A percentile compares a stretch with the other conserved stretches of the same genome.
These are phyloP conservation scores for Syzygium aqueum DNA, from an alignment of 345 rosid genomes.

Conservation along the genomic window DNA sequence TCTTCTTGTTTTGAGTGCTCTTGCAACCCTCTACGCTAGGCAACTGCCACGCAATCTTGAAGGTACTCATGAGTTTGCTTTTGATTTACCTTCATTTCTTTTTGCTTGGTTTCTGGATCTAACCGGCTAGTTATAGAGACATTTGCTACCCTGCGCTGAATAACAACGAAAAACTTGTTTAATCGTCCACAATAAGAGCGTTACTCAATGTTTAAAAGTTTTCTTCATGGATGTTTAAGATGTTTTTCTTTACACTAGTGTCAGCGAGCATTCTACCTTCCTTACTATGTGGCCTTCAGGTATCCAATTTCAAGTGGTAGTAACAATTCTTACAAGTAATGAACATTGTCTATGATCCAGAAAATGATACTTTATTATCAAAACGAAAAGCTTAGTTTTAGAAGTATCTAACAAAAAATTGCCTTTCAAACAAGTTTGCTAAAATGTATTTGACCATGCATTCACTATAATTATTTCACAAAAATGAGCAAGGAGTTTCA, in stretches of 20 bases:
- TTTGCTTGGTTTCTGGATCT: not conserved
- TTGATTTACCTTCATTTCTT: not conserved
- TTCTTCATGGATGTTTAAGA: not conserved
- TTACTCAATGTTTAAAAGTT: not conserved
- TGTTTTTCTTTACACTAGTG: not conserved
- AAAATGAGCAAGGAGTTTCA: not conserved
- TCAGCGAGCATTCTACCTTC: not conserved
- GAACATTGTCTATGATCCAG: too few relatives aligned
- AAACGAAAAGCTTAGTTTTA: not conserved
- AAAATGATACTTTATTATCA: too few relatives aligned
- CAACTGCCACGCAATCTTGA: not conserved
- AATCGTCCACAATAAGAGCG: not conserved
- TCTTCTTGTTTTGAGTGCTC: not conserved
- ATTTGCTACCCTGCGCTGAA: not conserved
- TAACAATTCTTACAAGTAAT: too few relatives aligned
- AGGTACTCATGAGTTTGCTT: not conserved
- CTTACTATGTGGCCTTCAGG: not conserved
- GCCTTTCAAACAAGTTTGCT: not conserved
- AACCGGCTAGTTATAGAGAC: not conserved
- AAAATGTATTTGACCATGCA: not conserved
- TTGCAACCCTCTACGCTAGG: not conserved
- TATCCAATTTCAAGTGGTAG: not conserved
- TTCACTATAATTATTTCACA: not conserved
- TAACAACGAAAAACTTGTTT: not conserved
- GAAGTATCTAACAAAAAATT: not conserved